Evolutionary conservation across 1,139 yeast species (phyloP), one percentile per base, ranked within the genome.

Genomic region (Pichia sp.): DNA sequence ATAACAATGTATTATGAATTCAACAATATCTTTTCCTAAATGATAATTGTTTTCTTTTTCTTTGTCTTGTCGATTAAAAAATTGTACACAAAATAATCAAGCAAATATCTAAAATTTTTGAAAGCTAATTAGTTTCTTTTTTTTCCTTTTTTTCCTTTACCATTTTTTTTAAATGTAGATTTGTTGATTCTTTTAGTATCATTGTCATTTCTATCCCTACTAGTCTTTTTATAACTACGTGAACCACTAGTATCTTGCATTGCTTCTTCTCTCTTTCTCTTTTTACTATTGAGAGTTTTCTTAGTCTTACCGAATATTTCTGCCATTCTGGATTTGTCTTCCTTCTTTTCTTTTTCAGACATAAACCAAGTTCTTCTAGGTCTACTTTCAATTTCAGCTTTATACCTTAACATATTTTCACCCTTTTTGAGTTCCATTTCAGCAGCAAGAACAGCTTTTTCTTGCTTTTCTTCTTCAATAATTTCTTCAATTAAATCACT

Each of bases 281-380:
- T 79, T 64, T 79, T 79, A 53, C 81, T 77, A 53, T 74, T 75
- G 9, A 71, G 65, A 54, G 68, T 70, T 45, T 68, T 73, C 54
- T 74, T 73, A 18, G 55, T 54, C 3, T 51, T 46, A 37, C 52
- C 44, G 9, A 54, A 18, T 4, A 52, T 46, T 16, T 73, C 68
- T 50, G 74, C 62, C 40, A 71, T 72, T 44, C 74, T 77, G 61
- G 72, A 61, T 16, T 70, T 76, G 49, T 72, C 76, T 39, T 73
- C 69, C 58, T 77, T 80, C 71, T 84, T 85, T 38, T 86, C 94
- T 54, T 74, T 71, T 54, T 84, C 90, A 39, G 78, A 70, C 65
- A 87, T 94, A 68, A 92, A 92, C 99, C 99, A 92, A 0, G 98
- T 92, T 70, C 99, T 80, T 68, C 79, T 88, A 30, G 98, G 98